These are phyloP conservation scores for Stromatinia cepivora DNA, from an alignment of 2,329 filamentous ascomycete genomes.

Conservation along the genomic window DNA sequence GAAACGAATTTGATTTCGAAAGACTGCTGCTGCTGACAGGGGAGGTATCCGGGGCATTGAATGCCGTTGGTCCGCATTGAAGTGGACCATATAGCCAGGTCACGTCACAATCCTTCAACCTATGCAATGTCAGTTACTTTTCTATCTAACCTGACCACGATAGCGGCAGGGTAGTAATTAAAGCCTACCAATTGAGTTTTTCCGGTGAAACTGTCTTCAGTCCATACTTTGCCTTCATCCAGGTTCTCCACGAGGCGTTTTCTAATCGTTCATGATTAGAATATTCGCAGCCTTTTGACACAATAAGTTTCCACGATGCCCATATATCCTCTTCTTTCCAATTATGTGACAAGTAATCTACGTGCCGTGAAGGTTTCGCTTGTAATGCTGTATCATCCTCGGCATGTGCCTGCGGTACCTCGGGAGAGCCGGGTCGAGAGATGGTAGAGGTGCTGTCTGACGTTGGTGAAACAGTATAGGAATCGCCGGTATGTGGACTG, in stretches of 20 bases:
- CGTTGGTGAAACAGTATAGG: slow-evolving; percentile 58
- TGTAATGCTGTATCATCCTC: slow-evolving; percentile 56
- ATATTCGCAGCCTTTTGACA: slow-evolving; percentile 70
- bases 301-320: slow-evolving; percentile 94
- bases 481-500: slow-evolving; percentile 52
- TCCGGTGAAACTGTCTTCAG: slow-evolving; percentile 86
- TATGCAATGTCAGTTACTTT: slow-evolving; percentile 47
- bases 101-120: slow-evolving; percentile 40
- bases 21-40: slow-evolving; percentile 52
- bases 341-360: slow-evolving; percentile 93
- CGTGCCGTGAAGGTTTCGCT: slow-evolving; percentile 59
- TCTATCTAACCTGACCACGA: neutral
- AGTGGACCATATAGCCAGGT: slow-evolving; percentile 73
- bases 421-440: slow-evolving; percentile 44
- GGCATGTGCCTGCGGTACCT: slow-evolving; percentile 36
- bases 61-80: slow-evolving; percentile 65
- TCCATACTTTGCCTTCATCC: slow-evolving; percentile 88
- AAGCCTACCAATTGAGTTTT: slow-evolving; percentile 70
- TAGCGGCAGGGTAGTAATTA: neutral
- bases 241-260: slow-evolving; percentile 95
- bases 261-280: slow-evolving; percentile 67
- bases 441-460: slow-evolving; percentile 61
- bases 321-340: slow-evolving; percentile 97
- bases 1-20: slow-evolving; percentile 58
- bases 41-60: slow-evolving; percentile 46